phyloP scores from a whole-genome alignment of 805 yeast genomes.

The Ogataea neopini region DNA sequence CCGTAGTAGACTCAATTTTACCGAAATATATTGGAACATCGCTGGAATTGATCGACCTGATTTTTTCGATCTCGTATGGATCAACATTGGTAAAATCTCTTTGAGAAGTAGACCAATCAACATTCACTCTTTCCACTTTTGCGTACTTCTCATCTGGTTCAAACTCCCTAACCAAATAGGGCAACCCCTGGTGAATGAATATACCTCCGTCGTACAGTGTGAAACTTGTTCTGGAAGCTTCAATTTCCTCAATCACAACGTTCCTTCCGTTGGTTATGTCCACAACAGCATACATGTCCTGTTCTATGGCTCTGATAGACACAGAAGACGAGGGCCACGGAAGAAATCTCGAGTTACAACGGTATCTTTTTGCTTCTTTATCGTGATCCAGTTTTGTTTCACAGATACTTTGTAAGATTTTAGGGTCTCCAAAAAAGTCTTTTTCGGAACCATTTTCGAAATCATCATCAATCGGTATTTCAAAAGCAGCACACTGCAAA shows the following conservation, averaged over 20 bases:
- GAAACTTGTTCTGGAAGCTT: conserved; percentile 84
- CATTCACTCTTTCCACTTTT: conserved; percentile 82
- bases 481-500: conserved; percentile 93
- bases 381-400: conserved; percentile 43
- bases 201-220: conserved; percentile 92
- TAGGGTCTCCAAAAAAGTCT: conserved; percentile 53
- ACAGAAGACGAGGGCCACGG: conserved; percentile 84
- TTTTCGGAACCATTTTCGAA: conserved; percentile 46
- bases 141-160: conserved; percentile 79
- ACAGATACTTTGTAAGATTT: conserved; percentile 24
- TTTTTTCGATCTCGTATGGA: conserved; percentile 69
- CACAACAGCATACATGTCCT: conserved; percentile 81
- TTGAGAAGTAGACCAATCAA: conserved; percentile 91
- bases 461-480: conserved; percentile 56
- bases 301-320: conserved; percentile 80
- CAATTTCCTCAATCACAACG: conserved; percentile 83
- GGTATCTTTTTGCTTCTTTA: conserved; percentile 47
- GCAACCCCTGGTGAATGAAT: conserved; percentile 89
- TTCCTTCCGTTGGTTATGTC: conserved; percentile 80
- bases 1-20: conserved; percentile 63
- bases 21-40: conserved; percentile 74
- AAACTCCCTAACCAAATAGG: conserved; percentile 83
- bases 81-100: conserved; percentile 93
- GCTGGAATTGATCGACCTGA: conserved; percentile 54
- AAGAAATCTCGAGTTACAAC: conserved; percentile 56